A percentile compares a stretch with the other conserved stretches of the same genome.
Evolutionary conservation across 73 alveolate genomes (phyloP).

Genomic region (Breviolum minutum): DNA sequence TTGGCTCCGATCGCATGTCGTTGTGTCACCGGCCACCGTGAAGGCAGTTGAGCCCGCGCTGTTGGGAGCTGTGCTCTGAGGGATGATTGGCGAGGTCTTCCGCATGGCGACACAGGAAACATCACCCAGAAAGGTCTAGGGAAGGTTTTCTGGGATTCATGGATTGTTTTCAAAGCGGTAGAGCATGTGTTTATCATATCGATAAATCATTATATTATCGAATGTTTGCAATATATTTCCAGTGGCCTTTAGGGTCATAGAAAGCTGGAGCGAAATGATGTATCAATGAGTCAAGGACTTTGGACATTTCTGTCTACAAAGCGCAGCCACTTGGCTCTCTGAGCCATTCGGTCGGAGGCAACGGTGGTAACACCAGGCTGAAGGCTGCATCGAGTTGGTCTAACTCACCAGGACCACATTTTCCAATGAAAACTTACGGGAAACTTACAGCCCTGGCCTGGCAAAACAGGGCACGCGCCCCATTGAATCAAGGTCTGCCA

Average conservation of each 20-base stretch:
- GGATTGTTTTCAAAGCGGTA: no score
- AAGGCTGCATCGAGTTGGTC: background rate
- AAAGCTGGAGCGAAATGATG: no score
- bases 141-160: no score
- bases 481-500: conserved; percentile 40
- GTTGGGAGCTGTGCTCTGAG: background rate
- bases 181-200: no score
- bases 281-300: no score
- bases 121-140: no score
- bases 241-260: no score
- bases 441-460: background rate
- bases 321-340: background rate
- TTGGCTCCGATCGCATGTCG: background rate
- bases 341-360: background rate
- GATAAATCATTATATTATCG: no score
- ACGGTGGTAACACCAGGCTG: background rate
- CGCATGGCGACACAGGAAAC: no score
- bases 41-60: background rate
- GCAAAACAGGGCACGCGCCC: conserved; percentile 83
- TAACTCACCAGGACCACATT: no score
- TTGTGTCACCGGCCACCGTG: background rate
- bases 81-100: background rate
- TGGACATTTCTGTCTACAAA: background rate
- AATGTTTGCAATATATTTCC: no score
- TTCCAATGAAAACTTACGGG: background rate